Evolutionary conservation across 352 stramenopile species (phyloP).

Genomic region (Albugo laibachii): DNA sequence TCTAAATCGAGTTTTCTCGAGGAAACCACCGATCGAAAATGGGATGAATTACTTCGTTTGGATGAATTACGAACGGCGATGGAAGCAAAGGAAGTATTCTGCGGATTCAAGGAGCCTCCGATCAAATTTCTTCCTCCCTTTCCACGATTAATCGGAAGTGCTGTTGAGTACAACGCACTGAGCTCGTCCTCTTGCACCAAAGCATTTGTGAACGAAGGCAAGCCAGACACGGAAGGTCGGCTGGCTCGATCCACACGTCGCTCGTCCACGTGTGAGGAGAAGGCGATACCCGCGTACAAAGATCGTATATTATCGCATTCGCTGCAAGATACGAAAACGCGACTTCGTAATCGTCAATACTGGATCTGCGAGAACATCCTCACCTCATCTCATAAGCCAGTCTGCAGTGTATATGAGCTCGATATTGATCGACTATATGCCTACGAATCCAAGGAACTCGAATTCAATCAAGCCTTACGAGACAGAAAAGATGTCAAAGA

Average conservation of each 20-base stretch:
- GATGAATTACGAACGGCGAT: slow-evolving; percentile 50
- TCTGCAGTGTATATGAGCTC: slow-evolving; percentile 50
- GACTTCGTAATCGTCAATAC: slow-evolving; percentile 31
- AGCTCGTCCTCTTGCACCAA: slow-evolving; percentile 2
- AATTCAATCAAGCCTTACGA: slow-evolving; percentile 17
- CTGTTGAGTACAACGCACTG: slow-evolving; percentile 46
- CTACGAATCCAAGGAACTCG: slow-evolving; percentile 38
- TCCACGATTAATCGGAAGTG: slow-evolving; percentile 30
- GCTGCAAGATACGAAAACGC: slow-evolving; percentile 32
- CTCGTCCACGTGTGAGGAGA: no score
- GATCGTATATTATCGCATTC: slow-evolving; percentile 28
- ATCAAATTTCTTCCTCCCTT: slow-evolving; percentile 62
- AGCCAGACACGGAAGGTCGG: background rate
- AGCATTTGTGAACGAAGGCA: background rate
- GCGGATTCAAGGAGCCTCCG: slow-evolving; percentile 56
- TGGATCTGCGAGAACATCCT: slow-evolving; percentile 45
- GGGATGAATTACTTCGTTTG: slow-evolving; percentile 48
- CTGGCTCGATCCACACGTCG: slow-evolving; percentile 3
- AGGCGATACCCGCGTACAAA: background rate
- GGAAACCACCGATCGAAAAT: slow-evolving; percentile 37
- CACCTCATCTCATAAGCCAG: slow-evolving; percentile 49
- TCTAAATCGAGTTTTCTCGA: slow-evolving; percentile 34
- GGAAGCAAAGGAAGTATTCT: slow-evolving; percentile 71
- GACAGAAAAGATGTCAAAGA: slow-evolving; percentile 43
- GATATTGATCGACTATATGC: slow-evolving; percentile 57